Evolutionary conservation across 805 yeast genomes (phyloP), one percentile per base, ranked within the genome.

Genomic region (Metschnikowia koreensis): DNA sequence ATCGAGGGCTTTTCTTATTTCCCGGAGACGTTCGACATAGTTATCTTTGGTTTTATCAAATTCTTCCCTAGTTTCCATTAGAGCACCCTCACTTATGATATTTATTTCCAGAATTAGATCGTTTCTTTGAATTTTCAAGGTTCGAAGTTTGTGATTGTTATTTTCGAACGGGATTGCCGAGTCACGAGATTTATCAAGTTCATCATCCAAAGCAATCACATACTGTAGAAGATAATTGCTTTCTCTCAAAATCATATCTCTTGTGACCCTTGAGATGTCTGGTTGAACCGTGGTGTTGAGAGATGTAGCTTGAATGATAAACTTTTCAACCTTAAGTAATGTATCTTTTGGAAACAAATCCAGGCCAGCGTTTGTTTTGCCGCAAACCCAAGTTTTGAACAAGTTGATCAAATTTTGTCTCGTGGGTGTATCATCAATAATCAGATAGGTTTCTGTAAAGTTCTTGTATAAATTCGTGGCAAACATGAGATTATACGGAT

Each of bases 401-500:
- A 74, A 60, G 54, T 71, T 71, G 48, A 73, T 73, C 54, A 74
- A 60, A 52, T 62, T 60, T 53, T 70, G 76, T 53, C 79, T 60
- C 15, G 76, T 71, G 16, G 65, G 61, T 1, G 70, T 68, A 56
- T 74, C 77, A 37, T 73, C 66, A 42, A 73, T 75, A 41, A 73
- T 62, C 47, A 67, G 59, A 57, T 73, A 74, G 2, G 74, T 65
- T 48, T 71, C 76, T 3, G 75, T 68, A 59, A 73, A 74, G 42
- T 62, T 60, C 47, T 62, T 62, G 60, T 66, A 72, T 39, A 74
- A 57, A 47, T 67, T 66, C 22, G 60, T 53, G 39, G 71, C 70
- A 56, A 74, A 73, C 46, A 73, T 57, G 43, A 71, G 52, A 54
- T 72, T 72, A 61, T 72, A 74, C 7, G 79, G 79, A 51, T 68